Conservation (phyloP, 2,329 filamentous ascomycete genomes). For the Claviceps pusilla region DNA sequence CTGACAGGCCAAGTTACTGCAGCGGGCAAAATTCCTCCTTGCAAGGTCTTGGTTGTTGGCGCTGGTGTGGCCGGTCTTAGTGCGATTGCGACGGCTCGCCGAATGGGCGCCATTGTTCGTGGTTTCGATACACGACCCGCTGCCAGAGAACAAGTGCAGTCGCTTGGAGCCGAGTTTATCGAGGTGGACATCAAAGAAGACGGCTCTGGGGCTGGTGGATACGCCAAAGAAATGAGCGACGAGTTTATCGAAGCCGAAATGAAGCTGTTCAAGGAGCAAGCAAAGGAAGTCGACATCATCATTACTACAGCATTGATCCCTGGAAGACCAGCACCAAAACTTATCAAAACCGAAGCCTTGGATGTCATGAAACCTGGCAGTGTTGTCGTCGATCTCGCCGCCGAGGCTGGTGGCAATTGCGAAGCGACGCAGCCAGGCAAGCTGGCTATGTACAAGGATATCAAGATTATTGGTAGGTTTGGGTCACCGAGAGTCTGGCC, state of each 20-base stretch:
- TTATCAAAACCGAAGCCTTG: constrained; percentile 69
- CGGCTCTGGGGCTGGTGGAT: constrained; percentile 69
- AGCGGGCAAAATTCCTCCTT: constrained; percentile 77
- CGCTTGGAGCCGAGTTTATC: constrained; percentile 76
- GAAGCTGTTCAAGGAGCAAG: constrained; percentile 81
- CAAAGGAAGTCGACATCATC: constrained; percentile 77
- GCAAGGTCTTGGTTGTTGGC: constrained; percentile 80
- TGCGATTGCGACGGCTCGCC: constrained; percentile 72
- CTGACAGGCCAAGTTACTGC: constrained; percentile 82
- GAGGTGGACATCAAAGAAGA: constrained; percentile 78
- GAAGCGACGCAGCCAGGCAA: constrained; percentile 65
- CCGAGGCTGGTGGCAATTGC: constrained; percentile 79
- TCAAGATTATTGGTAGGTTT: constrained; percentile 62
- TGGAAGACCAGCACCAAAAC: constrained; percentile 64
- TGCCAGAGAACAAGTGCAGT: constrained; percentile 78
- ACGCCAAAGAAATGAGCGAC: constrained; percentile 88
- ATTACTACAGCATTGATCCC: constrained; percentile 88
- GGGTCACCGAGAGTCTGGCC: constrained; percentile 2
- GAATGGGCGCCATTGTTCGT: constrained; percentile 77
- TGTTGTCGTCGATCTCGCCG: constrained; percentile 74
- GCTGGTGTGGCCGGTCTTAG: constrained; percentile 79
- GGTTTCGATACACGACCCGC: constrained; percentile 87
- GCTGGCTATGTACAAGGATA: constrained; percentile 55
- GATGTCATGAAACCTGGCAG: constrained; percentile 81
- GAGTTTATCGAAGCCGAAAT: constrained; percentile 88